Conservation (phyloP, 441 rosid genomes). For the Adansonia rubrostipa region DNA sequence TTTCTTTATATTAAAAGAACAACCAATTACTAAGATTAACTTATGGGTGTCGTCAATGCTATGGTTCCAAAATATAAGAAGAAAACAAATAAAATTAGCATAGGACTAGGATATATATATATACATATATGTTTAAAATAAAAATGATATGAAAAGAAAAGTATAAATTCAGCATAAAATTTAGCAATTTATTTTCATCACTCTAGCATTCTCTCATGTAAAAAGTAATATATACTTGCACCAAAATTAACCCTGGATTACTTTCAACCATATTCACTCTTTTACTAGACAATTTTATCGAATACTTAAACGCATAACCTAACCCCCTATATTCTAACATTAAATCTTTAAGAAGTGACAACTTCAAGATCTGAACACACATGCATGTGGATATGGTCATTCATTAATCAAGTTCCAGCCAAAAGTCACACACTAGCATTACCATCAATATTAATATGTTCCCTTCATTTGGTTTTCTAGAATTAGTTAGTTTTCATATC, state of each 20-base stretch:
- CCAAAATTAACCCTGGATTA: not conserved
- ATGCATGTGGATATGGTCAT: not conserved
- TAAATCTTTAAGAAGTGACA: not conserved
- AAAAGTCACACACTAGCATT: not conserved
- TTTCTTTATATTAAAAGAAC: not conserved
- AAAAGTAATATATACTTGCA: not conserved
- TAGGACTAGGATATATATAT: not conserved
- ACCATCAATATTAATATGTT: not conserved
- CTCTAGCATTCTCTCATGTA: not conserved
- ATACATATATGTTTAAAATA: not conserved
- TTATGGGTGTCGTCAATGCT: not conserved
- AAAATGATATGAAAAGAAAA: not conserved
- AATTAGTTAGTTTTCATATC: not conserved
- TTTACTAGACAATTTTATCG: not conserved
- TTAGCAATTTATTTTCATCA: not conserved
- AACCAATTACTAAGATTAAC: not conserved
- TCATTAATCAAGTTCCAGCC: not conserved
- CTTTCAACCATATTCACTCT: not conserved
- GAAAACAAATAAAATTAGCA: not conserved
- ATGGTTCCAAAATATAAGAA: not conserved
- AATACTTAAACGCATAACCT: not conserved
- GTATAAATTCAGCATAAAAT: not conserved
- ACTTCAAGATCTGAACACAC: not conserved
- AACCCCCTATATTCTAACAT: conserved; percentile 2
- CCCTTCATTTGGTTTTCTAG: not conserved